Evolutionary conservation across 768 basidiomycete species (phyloP).

Genomic region (Dacryopinax spathularia): DNA sequence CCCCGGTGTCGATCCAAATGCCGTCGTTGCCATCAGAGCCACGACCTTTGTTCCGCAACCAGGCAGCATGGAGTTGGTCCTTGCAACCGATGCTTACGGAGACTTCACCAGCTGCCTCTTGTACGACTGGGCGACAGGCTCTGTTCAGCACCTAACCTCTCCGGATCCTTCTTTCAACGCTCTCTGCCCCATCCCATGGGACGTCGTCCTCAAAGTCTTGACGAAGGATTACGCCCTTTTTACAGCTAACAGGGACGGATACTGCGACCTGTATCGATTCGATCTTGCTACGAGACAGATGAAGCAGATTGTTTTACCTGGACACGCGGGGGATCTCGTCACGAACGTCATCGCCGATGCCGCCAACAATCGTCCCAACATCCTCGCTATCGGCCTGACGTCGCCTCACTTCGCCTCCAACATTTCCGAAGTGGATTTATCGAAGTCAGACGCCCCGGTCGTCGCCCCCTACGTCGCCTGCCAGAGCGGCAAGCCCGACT

Average conservation of each 20-base stretch:
- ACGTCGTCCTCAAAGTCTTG: slow-evolving; percentile 19
- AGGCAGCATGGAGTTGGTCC: slow-evolving; percentile 18
- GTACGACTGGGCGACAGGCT: slow-evolving; percentile 22
- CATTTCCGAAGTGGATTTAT: slow-evolving; percentile 24
- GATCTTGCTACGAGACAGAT: not conserved
- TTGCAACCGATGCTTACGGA: slow-evolving; percentile 28
- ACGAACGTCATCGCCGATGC: slow-evolving; percentile 17
- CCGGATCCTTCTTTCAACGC: slow-evolving; percentile 22
- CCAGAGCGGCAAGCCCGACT: slow-evolving; percentile 17
- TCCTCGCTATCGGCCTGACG: slow-evolving; percentile 23
- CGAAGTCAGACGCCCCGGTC: slow-evolving; percentile 20
- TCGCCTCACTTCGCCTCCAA: slow-evolving; percentile 23
- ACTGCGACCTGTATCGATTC: slow-evolving; percentile 17
- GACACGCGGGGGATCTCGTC: not conserved
- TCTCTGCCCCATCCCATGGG: slow-evolving; percentile 27
- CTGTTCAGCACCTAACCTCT: slow-evolving; percentile 29
- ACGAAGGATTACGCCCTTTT: slow-evolving; percentile 22
- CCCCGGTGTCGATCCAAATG: slow-evolving; percentile 24
- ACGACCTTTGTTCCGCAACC: slow-evolving; percentile 25
- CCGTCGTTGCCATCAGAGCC: slow-evolving; percentile 15
- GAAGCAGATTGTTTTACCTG: not conserved
- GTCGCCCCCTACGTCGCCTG: slow-evolving; percentile 22
- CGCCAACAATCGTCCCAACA: slow-evolving; percentile 23
- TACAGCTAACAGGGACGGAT: slow-evolving; percentile 30
- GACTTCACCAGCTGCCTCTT: slow-evolving; percentile 27